Evolutionary conservation across 352 stramenopile species (phyloP).

Genomic region (Pythium rhizo-oryzae): DNA sequence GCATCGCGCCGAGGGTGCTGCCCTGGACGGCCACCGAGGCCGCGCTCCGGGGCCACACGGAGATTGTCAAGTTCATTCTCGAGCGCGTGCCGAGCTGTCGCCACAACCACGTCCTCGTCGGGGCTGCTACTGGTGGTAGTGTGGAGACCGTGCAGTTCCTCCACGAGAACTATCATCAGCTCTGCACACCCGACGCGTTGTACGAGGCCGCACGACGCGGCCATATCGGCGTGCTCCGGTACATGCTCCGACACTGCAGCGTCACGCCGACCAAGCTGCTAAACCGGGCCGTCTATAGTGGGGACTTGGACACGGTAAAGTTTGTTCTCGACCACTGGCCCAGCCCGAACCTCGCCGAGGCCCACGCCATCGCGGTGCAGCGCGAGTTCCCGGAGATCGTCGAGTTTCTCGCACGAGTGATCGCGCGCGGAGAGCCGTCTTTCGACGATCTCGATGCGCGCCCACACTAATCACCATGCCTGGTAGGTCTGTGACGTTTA

Average conservation of each 20-base stretch:
- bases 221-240: neutral
- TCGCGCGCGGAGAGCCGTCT: neutral
- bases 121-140: neutral
- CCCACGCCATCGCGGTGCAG: neutral
- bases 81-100: neutral
- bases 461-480: too few relatives aligned
- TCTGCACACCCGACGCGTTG: neutral
- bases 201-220: neutral
- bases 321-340: constrained; percentile 2
- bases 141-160: constrained; percentile 7
- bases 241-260: neutral
- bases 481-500: too few relatives aligned
- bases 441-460: too few relatives aligned
- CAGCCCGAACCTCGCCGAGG: neutral
- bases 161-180: constrained; percentile 9
- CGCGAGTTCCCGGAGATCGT: neutral
- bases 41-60: neutral
- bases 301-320: neutral
- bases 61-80: constrained; percentile 2
- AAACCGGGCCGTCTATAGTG: neutral
- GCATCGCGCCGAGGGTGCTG: neutral
- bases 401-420: neutral
- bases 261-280: neutral
- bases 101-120: constrained; percentile 6
- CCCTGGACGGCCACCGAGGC: neutral